Base-by-base conservation (phyloP, 1,139 yeast species). In the Hyphopichia wangnamkhiaoensis region DNA sequence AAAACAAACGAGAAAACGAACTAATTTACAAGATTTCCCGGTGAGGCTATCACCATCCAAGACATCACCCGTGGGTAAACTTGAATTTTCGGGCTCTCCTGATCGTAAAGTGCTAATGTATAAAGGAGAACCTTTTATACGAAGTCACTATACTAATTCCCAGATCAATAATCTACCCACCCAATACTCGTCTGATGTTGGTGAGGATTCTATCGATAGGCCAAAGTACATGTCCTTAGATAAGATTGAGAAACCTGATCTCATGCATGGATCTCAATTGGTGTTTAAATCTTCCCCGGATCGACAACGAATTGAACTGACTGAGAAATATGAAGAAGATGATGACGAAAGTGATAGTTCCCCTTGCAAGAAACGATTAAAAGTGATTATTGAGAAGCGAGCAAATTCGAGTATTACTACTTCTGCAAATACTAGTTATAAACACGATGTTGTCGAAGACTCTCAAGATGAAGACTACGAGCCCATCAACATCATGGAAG, bases 371-470 rank as follows among this genome's bases (percentile, higher is more conserved):
- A 35, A 35, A 21, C 16, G 19, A 24, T n/a, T 14, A 4, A 14
- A 15, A 14, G n/a, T 5, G n/a, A 31, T 14, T 5, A 13, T 5
- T 14, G 34, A 14, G 9, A 29, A n/a, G 15, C 26, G 17, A 27
- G n/a, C 16, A 5, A 31, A 13, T 21, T 31, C 21, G 9, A 31
- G 25, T 31, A 14, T 31, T 14, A n/a, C 18, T 12, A 16, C 16
- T 29, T 4, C 7, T 21, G 24, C 24, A 21, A 21, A 10, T 21
- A 13, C 19, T 16, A 15, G 31, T n/a, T 29, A 29, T 12, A 38
- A 41, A 18, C 40, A 32, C 4, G 58, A 52, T 15, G 44, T 45
- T 14, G 43, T 54, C 16, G 58, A 49, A 35, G 58, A 54, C 36
- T 54, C 58, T 1, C 57, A 53, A 31, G 54, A 54, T 15, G 56